Evolutionary conservation across 208 protist genomes (phyloP).

Genomic region (Acanthamoeba lenticulata): DNA sequence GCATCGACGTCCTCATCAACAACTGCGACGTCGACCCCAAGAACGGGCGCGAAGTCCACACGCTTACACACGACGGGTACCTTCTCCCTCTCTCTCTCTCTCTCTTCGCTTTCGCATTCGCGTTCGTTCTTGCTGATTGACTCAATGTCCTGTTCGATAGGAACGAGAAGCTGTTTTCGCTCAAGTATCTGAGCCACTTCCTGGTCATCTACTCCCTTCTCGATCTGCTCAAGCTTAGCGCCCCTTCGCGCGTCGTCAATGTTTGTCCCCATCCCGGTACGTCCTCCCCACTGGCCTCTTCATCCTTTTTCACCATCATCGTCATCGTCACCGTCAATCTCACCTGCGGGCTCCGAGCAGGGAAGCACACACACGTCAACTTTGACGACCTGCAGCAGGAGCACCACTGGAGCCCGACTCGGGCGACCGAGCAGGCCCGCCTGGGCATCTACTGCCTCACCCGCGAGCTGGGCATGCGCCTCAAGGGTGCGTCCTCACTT

Average conservation of each 20-base stretch:
- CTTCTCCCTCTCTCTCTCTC: neutral
- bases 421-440: neutral
- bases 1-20: neutral
- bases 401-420: neutral
- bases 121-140: neutral
- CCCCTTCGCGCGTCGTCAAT: neutral
- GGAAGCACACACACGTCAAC: neutral
- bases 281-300: neutral
- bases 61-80: neutral
- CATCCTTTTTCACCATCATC: neutral
- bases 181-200: neutral
- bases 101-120: neutral
- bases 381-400: neutral
- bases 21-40: neutral
- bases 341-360: neutral
- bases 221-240: constrained; percentile 1
- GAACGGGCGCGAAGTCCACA: neutral
- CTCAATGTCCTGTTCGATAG: neutral
- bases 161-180: constrained; percentile 8
- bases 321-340: too few species aligned
- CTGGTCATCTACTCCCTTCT: neutral
- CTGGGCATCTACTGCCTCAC: neutral
- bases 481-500: neutral
- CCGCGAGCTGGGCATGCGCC: neutral
- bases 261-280: neutral